phyloP scores from a whole-genome alignment of 2,329 filamentous ascomycete species.

The Beauveria caledonica region DNA sequence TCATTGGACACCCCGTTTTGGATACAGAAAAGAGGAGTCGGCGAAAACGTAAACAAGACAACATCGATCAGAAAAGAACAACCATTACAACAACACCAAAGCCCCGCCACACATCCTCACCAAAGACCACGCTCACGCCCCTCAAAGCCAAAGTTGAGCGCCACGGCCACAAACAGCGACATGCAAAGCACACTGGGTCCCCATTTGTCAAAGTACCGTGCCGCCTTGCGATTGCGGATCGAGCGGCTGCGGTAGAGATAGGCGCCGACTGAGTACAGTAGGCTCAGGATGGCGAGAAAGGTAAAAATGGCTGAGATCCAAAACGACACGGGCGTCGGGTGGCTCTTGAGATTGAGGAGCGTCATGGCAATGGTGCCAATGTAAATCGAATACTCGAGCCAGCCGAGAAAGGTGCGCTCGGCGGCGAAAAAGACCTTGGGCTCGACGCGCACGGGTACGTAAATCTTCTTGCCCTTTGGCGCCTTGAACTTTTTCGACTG shows the following conservation, averaged over 20 bases:
- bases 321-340: slow-evolving; percentile 51
- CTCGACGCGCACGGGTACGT: slow-evolving; percentile 91
- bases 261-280: slow-evolving; percentile 76
- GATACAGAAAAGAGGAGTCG: background rate
- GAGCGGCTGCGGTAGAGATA: slow-evolving; percentile 84
- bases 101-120: slow-evolving; percentile 24
- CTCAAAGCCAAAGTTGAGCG: slow-evolving; percentile 72
- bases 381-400: slow-evolving; percentile 96
- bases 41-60: background rate
- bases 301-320: slow-evolving; percentile 72
- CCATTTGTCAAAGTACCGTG: slow-evolving; percentile 84
- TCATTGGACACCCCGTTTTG: background rate
- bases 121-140: slow-evolving; percentile 52
- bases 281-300: slow-evolving; percentile 63
- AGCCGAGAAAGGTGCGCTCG: slow-evolving; percentile 90
- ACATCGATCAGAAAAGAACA: background rate
- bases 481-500: slow-evolving; percentile 58
- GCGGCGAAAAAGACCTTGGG: slow-evolving; percentile 97
- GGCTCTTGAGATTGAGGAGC: slow-evolving; percentile 69
- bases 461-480: slow-evolving; percentile 81
- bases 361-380: slow-evolving; percentile 81
- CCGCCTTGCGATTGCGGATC: slow-evolving; percentile 75
- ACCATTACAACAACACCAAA: background rate
- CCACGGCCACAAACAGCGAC: slow-evolving; percentile 64
- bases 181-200: slow-evolving; percentile 72